These are phyloP conservation scores for Scenedesmus sp. DNA, from an alignment of 163 green algal species.

Conservation along the genomic window DNA sequence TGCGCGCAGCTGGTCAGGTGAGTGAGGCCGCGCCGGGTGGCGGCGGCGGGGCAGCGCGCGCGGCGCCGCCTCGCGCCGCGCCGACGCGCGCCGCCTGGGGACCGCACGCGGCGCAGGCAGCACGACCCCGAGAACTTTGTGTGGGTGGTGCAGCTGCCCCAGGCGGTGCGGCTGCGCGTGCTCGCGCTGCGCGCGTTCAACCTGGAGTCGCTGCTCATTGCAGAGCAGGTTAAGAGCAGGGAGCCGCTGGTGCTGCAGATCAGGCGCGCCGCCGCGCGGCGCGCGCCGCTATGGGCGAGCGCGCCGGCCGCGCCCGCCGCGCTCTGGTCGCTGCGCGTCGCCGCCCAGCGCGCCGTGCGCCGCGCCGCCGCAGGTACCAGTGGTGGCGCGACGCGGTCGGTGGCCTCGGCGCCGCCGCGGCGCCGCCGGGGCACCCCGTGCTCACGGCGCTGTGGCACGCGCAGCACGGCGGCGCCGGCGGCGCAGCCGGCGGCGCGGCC, in stretches of 20 bases:
- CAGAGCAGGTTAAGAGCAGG: slow-evolving; percentile 60
- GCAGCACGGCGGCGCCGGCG: not conserved
- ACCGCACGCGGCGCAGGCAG: slow-evolving; percentile 58
- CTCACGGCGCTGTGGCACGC: slow-evolving; percentile 56
- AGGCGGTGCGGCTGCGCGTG: slow-evolving; percentile 65
- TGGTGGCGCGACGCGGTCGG: slow-evolving; percentile 84
- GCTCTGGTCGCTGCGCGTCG: too few relatives aligned
- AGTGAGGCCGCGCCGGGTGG: not conserved
- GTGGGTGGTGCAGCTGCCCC: slow-evolving; percentile 70
- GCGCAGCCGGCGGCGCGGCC: slow-evolving; percentile 71
- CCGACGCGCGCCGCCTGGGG: too few relatives aligned
- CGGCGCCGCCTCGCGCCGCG: too few relatives aligned
- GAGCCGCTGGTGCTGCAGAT: slow-evolving; percentile 52
- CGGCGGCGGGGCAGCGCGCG: too few relatives aligned
- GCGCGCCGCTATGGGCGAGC: not conserved
- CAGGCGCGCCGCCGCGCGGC: not conserved
- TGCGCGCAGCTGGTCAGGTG: slow-evolving; percentile 63
- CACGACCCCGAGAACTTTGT: slow-evolving; percentile 81
- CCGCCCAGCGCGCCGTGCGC: not conserved
- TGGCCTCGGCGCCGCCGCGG: not conserved
- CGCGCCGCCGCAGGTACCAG: slow-evolving; percentile 56
- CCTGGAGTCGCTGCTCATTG: slow-evolving; percentile 72
- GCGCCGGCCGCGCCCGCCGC: not conserved
- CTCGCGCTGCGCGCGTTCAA: slow-evolving; percentile 86
- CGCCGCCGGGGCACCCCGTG: slow-evolving; percentile 57